phyloP scores from a whole-genome alignment of 495 filamentous ascomycete species.

The Hyaloscypha bicolor region DNA sequence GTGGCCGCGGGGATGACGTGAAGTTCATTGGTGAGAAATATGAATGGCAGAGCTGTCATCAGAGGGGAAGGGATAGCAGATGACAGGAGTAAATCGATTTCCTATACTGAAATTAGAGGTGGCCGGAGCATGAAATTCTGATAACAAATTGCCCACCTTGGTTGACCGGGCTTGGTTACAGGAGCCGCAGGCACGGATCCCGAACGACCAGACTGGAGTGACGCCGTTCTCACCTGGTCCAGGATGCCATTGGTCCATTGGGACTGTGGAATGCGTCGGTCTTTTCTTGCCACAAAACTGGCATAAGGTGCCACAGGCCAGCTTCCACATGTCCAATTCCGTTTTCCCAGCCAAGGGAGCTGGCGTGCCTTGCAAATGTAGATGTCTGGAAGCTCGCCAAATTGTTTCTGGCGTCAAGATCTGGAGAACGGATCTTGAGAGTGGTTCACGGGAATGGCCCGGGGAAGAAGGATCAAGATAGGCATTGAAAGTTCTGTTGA shows the following conservation, averaged over 20 bases:
- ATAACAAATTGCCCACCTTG: conserved; percentile 52
- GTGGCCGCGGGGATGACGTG: conserved; percentile 56
- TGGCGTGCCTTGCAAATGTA: conserved; percentile 55
- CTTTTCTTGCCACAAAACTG: conserved; percentile 52
- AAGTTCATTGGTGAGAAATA: conserved; percentile 58
- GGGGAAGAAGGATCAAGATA: conserved; percentile 51
- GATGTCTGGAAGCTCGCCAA: conserved; percentile 61
- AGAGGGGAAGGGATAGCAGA: conserved; percentile 57
- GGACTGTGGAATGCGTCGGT: conserved; percentile 15
- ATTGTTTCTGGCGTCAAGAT: conserved; percentile 52
- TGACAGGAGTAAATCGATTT: conserved; percentile 64
- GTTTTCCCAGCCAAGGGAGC: conserved; percentile 53
- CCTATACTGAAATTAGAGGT: conserved; percentile 48
- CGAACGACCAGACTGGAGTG: conserved; percentile 67
- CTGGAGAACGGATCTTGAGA: conserved; percentile 31
- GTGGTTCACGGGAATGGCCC: conserved; percentile 30
- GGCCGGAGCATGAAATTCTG: conserved; percentile 20
- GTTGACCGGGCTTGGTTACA: conserved; percentile 60
- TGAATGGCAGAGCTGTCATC: conserved; percentile 63
- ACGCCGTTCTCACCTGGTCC: conserved; percentile 56
- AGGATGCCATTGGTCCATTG: conserved; percentile 46
- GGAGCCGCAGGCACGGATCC: conserved; percentile 57
- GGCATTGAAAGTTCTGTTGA: conserved; percentile 54
- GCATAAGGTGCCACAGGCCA: conserved; percentile 55
- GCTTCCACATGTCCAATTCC: conserved; percentile 66